Conservation (phyloP, 1,139 yeast species). For the Diutina sp. region DNA sequence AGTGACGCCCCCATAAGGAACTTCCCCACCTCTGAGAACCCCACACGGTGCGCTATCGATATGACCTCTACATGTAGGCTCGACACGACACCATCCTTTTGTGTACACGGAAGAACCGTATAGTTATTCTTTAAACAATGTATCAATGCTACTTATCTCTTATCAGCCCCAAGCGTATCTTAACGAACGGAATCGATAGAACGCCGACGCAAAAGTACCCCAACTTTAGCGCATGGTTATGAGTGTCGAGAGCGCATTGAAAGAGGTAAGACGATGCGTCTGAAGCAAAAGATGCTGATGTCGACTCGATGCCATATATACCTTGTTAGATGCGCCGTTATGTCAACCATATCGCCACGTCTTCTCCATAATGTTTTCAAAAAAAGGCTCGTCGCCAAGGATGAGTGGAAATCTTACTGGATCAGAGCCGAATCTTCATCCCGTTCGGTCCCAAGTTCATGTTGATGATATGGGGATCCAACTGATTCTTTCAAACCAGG, state of each 20-base stretch:
- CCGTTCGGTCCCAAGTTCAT: constrained; percentile 22
- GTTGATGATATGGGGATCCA: constrained; percentile 27
- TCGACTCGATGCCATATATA: neutral
- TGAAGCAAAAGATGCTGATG: neutral
- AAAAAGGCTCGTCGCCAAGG: neutral
- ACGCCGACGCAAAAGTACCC: neutral
- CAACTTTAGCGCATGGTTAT: neutral
- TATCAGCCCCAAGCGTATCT: neutral
- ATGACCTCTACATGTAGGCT: no score
- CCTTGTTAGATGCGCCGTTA: neutral
- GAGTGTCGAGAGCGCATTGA: neutral
- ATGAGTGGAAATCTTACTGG: neutral
- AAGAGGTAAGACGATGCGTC: neutral
- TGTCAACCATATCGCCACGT: neutral
- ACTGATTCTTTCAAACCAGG: constrained; percentile 28
- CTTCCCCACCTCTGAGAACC: neutral
- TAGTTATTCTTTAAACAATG: no score
- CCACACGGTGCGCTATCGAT: neutral
- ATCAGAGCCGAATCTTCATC: constrained; percentile 6
- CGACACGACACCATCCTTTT: no score
- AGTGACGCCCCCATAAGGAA: neutral
- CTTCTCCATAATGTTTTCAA: neutral
- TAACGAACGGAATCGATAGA: neutral
- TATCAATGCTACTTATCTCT: neutral
- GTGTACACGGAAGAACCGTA: no score